Base-by-base conservation (phyloP, 164 flowering plant genomes). In the Platanus orientalis region DNA sequence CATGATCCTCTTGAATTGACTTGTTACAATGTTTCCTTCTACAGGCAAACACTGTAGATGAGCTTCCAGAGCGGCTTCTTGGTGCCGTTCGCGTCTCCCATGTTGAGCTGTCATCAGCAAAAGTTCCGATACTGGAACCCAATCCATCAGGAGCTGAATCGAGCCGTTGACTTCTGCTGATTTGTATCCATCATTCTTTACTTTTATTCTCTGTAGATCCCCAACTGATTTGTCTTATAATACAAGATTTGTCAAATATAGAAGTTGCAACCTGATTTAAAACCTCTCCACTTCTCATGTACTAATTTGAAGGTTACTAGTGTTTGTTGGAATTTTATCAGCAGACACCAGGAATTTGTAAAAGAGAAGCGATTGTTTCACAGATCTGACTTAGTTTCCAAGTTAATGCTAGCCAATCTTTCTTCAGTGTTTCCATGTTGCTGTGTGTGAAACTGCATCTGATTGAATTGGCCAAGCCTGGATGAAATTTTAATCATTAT, bases 71-170 rank as follows among this genome's bases (percentile, higher is more conserved):
- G 77, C 78, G 84, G 72, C 80, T 95, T 57, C 81, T 95, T 57
- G 96, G 99, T 21, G 99, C 96, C 0, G 87, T 92, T 42, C 91
- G 99, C 34, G 96, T 81, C 54, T 88, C 96, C 51, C 99, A 95
- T 66, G 64, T 95, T 36, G 91, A 95, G 73, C 75, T 95, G 30
- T 74, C 82, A 36, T 86, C 97, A n/a, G 99, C 99, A 20, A 72
- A 83, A 49, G 88, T 82, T 24, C 97, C 99, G 11, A 75, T 74
- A 61, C 74, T 94, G 61, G 93, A 83, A 4, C 58, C 83, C 3
- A 84, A 81, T 58, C 67, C 76, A 32, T 69, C 77, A 25, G 26
- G 58, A 50, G 53, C 50, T 6, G 67, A 76, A 58, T 58, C 61
- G n/a, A 57, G 45, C 48, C 26, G 47, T 66, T 73, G 61, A 71